These are phyloP conservation scores for Hansfordia pulvinata DNA, from an alignment of 2,329 filamentous ascomycete species.

Conservation along the genomic window DNA sequence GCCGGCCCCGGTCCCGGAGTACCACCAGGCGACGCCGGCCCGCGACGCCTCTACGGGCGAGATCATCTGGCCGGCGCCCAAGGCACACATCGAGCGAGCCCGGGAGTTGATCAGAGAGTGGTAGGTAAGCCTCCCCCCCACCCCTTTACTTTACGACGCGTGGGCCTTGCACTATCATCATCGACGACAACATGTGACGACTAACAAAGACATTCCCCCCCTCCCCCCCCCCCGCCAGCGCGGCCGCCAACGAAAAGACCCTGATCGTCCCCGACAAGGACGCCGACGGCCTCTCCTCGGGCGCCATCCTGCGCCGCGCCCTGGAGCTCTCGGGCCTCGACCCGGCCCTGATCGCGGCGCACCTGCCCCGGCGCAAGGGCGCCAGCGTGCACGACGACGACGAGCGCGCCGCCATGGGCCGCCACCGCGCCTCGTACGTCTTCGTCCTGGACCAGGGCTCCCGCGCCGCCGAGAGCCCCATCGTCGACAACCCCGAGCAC, in stretches of 20 bases:
- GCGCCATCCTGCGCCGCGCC: constrained; percentile 47
- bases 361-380: constrained; percentile 48
- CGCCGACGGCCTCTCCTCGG: constrained; percentile 52
- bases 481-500: constrained; percentile 34
- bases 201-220: not conserved
- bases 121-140: constrained; percentile 19
- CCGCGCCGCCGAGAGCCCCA: constrained; percentile 32
- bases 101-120: constrained; percentile 43
- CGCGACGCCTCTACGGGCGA: constrained; percentile 27
- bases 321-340: constrained; percentile 43
- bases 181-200: constrained; percentile 2
- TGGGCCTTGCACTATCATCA: too few relatives aligned
- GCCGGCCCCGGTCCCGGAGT: constrained; percentile 27
- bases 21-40: constrained; percentile 27
- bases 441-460: constrained; percentile 56
- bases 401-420: constrained; percentile 36
- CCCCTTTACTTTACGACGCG: too few relatives aligned
- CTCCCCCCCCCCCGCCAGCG: too few relatives aligned
- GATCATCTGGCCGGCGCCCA: constrained; percentile 48
- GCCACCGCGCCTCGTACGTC: constrained; percentile 37
- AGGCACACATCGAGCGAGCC: constrained; percentile 37
- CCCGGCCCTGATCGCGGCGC: constrained; percentile 35
- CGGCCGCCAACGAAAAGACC: constrained; percentile 30
- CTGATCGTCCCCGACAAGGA: constrained; percentile 58
- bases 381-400: constrained; percentile 39